phyloP scores from a whole-genome alignment of 768 basidiomycete species.

The Hydnum rufescens region DNA sequence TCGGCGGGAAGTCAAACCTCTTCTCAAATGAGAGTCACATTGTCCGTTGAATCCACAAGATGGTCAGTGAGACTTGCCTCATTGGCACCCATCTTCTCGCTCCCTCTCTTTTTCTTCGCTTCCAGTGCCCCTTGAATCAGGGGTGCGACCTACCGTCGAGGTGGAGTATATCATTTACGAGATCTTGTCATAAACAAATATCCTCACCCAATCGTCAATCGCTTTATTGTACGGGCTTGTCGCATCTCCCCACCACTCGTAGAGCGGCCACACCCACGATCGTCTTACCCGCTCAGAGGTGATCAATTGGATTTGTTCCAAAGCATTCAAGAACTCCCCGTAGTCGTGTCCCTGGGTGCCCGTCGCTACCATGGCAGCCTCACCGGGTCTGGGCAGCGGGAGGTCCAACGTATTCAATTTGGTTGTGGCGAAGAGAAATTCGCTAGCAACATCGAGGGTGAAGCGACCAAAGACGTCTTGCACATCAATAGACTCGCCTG shows the following conservation, averaged over 20 bases:
- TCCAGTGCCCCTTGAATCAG: constrained; percentile 5
- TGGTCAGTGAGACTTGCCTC: constrained; percentile 7
- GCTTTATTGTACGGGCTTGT: background rate
- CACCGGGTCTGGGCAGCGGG: constrained; percentile 4
- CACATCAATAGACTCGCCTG: constrained; percentile 13
- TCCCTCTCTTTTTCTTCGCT: background rate
- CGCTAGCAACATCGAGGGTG: constrained; percentile 8
- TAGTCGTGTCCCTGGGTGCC: background rate
- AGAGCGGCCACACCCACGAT: background rate
- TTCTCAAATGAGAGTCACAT: background rate
- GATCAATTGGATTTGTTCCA: constrained; percentile 6
- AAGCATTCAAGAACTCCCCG: constrained; percentile 7
- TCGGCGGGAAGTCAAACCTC: background rate
- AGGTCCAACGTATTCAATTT: constrained; percentile 7
- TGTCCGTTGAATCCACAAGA: constrained; percentile 3
- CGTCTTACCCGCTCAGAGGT: background rate
- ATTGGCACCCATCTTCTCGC: constrained; percentile 2
- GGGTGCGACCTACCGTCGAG: constrained; percentile 4
- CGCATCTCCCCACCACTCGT: constrained; percentile 4
- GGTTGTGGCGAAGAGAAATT: constrained; percentile 4
- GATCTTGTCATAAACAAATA: too few relatives aligned
- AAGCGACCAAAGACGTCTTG: constrained; percentile 10
- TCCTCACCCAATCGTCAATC: constrained; percentile 2
- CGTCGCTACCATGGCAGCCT: background rate
- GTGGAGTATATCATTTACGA: too few relatives aligned